Base-by-base conservation (phyloP, 345 rosid genomes). In the Populus davidiana region DNA sequence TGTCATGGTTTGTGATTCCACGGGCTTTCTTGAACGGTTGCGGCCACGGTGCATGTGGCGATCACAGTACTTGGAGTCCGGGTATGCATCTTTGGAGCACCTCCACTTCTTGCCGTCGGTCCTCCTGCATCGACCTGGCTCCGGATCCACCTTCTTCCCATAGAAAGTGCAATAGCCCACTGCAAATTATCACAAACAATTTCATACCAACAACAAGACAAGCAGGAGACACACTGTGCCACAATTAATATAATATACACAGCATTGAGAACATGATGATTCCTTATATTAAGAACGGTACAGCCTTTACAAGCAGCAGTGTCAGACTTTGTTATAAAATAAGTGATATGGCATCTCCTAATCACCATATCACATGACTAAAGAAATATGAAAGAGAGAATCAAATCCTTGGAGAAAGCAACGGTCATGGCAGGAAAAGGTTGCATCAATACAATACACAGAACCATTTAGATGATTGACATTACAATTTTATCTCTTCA, bases 21-120 rank as follows among this genome's bases (percentile, higher is more conserved):
- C 98, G 91, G 96, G 98, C 99, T 96, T 96, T 96, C 98, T 96
- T 92, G 98, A 93, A 93, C 98, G 97, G 94, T 92, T 94, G 86
- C 97, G 97, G 91, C 99, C 97, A 80, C 98, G 97, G 86, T 96
- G 98, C 89, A 96, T 87, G 91, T 96, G 99, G 95, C 99, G 98
- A 89, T 96, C 97, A 81, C 99, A 96, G 85, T 94, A 96, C 86
- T 94, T 96, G 54, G 90, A 90, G 71, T 90, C 91, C 3, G 84
- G 84, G 81, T 86, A 80, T 9, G 91, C 89, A 12, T 86, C 89
- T 83, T 88, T 88, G 78, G 84, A 73, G 78, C 84, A 81, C 67
- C 84, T 81, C 84, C 84, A 81, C 56, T 81, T 81, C 81, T 81
- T 81, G 31, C 84, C 84, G 74, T 81, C 84, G 0, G 84, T 81